phyloP scores from a whole-genome alignment of 495 filamentous ascomycete genomes.

The Penicillium tannophilum region DNA sequence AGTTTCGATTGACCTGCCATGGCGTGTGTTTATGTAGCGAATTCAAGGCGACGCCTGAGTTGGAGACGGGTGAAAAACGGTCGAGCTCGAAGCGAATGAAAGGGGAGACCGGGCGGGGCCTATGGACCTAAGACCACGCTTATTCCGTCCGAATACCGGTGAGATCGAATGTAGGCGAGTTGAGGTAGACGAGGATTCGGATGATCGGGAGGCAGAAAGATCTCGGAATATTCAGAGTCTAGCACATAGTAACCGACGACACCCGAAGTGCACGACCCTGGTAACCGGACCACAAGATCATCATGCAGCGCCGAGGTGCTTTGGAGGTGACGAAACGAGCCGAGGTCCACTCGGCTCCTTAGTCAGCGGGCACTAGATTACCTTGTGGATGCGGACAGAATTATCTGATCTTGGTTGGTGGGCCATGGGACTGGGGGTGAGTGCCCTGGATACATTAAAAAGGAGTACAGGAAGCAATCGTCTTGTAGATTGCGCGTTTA shows the following conservation, averaged over 20 bases:
- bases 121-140: slow-evolving; percentile 11
- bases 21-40: slow-evolving; percentile 12
- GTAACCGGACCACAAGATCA: slow-evolving; percentile 13
- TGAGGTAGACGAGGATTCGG: not conserved
- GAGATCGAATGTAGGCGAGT: not conserved
- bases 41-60: slow-evolving; percentile 1
- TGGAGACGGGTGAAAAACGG: slow-evolving; percentile 11
- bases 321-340: slow-evolving; percentile 38
- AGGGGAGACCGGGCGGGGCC: slow-evolving; percentile 30
- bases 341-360: slow-evolving; percentile 37
- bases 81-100: slow-evolving; percentile 16
- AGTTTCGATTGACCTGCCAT: slow-evolving; percentile 90
- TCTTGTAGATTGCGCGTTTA: too few relatives aligned
- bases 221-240: slow-evolving; percentile 1
- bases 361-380: slow-evolving; percentile 2
- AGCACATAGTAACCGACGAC: slow-evolving; percentile 20
- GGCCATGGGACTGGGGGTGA: not conserved
- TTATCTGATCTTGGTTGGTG: slow-evolving; percentile 1
- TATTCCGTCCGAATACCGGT: slow-evolving; percentile 20
- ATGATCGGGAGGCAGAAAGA: slow-evolving; percentile 7
- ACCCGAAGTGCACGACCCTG: slow-evolving; percentile 18
- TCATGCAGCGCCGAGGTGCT: slow-evolving; percentile 29
- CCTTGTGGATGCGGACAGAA: not conserved
- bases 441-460: not conserved
- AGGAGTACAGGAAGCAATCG: not conserved